Conservation (phyloP, 2,329 filamentous ascomycete species). For the Phoma sp. region DNA sequence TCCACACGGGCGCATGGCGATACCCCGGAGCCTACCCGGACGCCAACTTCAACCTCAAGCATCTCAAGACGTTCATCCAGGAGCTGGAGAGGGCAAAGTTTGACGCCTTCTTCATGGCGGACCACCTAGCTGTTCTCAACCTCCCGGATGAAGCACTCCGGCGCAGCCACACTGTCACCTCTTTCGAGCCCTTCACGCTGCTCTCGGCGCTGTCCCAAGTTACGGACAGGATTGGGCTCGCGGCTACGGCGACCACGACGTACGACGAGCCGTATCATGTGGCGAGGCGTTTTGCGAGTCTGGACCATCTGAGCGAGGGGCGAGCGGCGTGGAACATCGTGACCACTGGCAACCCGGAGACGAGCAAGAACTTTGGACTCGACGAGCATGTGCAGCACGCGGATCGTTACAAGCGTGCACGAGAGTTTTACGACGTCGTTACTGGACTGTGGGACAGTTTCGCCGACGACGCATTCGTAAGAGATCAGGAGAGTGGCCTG, state of each 20-base stretch:
- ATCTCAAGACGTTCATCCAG: constrained; percentile 61
- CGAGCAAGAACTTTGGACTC: constrained; percentile 66
- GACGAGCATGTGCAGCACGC: constrained; percentile 66
- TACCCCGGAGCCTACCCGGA: constrained; percentile 63
- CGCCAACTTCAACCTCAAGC: constrained; percentile 64
- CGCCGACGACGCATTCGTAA: constrained; percentile 68
- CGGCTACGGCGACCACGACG: constrained; percentile 69
- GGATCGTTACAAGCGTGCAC: constrained; percentile 69
- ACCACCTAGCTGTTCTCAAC: constrained; percentile 68
- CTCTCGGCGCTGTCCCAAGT: constrained; percentile 69
- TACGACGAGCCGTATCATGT: constrained; percentile 73
- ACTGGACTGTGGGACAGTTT: constrained; percentile 73
- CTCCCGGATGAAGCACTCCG: constrained; percentile 60
- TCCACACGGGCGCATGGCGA: constrained; percentile 64
- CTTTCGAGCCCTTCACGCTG: constrained; percentile 71
- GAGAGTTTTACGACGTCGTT: constrained; percentile 72
- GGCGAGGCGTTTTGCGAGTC: constrained; percentile 65
- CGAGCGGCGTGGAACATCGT: constrained; percentile 59
- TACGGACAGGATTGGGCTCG: constrained; percentile 71
- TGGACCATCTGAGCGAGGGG: constrained; percentile 70
- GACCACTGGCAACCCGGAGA: constrained; percentile 70
- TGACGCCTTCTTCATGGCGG: constrained; percentile 49
- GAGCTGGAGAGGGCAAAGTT: constrained; percentile 44
- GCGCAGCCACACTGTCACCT: constrained; percentile 63
- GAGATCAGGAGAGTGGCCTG: constrained; percentile 61